Conservation (phyloP, 1,284 basidiomycete genomes). For the Sanghuangporus baumii region DNA sequence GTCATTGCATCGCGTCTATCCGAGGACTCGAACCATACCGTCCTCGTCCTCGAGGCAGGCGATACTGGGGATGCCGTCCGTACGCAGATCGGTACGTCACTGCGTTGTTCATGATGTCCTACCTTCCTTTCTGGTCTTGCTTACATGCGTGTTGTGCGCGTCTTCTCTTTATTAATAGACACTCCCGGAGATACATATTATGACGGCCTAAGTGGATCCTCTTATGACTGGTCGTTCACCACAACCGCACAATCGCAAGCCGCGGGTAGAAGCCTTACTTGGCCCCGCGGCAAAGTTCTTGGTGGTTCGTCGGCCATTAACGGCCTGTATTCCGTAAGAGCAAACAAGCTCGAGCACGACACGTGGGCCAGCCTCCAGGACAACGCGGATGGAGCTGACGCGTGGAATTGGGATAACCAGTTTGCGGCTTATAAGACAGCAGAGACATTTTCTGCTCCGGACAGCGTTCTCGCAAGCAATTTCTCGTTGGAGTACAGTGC, state of each 20-base stretch:
- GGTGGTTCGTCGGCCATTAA: slow-evolving; percentile 73
- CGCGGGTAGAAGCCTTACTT: slow-evolving; percentile 34
- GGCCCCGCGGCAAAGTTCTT: slow-evolving; percentile 64
- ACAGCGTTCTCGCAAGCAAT: slow-evolving; percentile 28
- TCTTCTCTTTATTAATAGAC: slow-evolving; percentile 29
- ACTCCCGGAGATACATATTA: slow-evolving; percentile 48
- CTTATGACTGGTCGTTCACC: slow-evolving; percentile 59
- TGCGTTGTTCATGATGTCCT: too few relatives aligned
- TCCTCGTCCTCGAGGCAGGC: slow-evolving; percentile 74
- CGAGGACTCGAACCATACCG: slow-evolving; percentile 58
- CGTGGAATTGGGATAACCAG: slow-evolving; percentile 53
- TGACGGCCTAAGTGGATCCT: slow-evolving; percentile 40
- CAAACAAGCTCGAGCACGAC: slow-evolving; percentile 48
- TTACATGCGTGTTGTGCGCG: neutral
- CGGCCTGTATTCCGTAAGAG: slow-evolving; percentile 61
- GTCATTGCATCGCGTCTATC: slow-evolving; percentile 65
- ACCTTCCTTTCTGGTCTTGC: neutral
- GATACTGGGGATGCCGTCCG: slow-evolving; percentile 47
- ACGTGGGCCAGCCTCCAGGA: slow-evolving; percentile 45
- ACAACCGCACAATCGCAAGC: slow-evolving; percentile 45
- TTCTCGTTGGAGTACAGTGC: slow-evolving; percentile 37
- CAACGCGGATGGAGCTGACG: slow-evolving; percentile 25
- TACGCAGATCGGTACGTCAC: slow-evolving; percentile 31
- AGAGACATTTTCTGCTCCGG: slow-evolving; percentile 40
- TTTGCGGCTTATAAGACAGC: slow-evolving; percentile 48